Evolutionary conservation across 2,329 filamentous ascomycete genomes (phyloP), one percentile per base, ranked within the genome.

Genomic region (Dothideomycetes sp.): DNA sequence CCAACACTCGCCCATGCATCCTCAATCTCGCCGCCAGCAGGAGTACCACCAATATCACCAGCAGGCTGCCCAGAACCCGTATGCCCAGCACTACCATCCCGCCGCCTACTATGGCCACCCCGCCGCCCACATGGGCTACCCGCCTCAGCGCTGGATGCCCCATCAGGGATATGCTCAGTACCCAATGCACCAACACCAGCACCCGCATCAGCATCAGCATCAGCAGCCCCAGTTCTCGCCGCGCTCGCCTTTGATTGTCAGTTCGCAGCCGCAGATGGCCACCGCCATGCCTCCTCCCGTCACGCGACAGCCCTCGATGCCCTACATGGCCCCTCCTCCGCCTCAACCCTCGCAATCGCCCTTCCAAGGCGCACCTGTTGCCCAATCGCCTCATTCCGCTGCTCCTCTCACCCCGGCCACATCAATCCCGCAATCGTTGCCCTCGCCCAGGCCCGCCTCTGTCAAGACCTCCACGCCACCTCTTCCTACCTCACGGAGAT

Each of bases 221-320:
- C 50, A 46, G 19, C 53, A 49, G 33, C 57, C 53, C 43, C 61
- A 61, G 46, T 62, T 63, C 46, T 55, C 55, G 28, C 53, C 54
- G 24, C 52, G 54, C 45, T 65, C 63, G 37, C 65, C 65, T 8
- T 58, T 68, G 33, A 63, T 68, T 17, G 65, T 68, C 13, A 66
- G 64, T 31, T 68, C 64, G 22, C 63, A 67, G 52, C 56, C 55
- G 49, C 59, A 57, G 11, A 37, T 37, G 28, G 30, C 30, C 65
- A n/a, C n/a, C n/a, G 70, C 70, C 62, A 71, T 75, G 54, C 55
- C 60, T 18, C 55, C 58, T 13, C 60, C 60, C 11, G 57, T 62
- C 48, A 64, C 59, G 47, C 62, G 60, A 44, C 49, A 57, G 24
- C 49, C 60, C 41, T 46, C 46, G 7, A 36, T 47, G 16, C 33